Percentiles rank a stretch among this genome's conserved stretches.
Evolutionary conservation across 2,329 filamentous ascomycete species (phyloP).

Genomic region (Arthrobotrys iridis): DNA sequence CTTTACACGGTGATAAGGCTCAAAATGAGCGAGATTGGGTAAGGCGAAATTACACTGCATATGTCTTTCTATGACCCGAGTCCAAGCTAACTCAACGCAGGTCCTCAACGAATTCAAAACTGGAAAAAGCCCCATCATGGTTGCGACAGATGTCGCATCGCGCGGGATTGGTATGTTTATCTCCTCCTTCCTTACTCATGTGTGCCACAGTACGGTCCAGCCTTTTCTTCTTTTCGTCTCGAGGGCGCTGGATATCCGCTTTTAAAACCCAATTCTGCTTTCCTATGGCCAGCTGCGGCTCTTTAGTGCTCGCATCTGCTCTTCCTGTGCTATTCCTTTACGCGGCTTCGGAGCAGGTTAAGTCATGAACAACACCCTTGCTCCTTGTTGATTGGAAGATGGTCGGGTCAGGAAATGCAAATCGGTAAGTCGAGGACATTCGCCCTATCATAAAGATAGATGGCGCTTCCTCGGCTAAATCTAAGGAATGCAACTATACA

Average conservation of each 20-base stretch:
- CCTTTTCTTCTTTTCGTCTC: slow-evolving; percentile 38
- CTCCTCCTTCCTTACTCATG: slow-evolving; percentile 62
- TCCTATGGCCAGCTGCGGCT: slow-evolving; percentile 39
- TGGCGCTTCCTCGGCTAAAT: slow-evolving; percentile 53
- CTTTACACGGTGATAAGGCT: slow-evolving; percentile 92
- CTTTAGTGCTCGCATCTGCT: slow-evolving; percentile 34
- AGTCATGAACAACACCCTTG: slow-evolving; percentile 24
- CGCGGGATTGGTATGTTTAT: slow-evolving; percentile 96
- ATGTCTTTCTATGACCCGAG: neutral
- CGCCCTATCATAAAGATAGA: slow-evolving; percentile 53
- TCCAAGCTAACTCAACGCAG: slow-evolving; percentile 19
- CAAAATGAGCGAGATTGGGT: slow-evolving; percentile 90
- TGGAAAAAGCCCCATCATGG: slow-evolving; percentile 85
- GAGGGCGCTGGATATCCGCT: slow-evolving; percentile 51
- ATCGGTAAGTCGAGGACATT: slow-evolving; percentile 54
- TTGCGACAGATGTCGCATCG: slow-evolving; percentile 94
- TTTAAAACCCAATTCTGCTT: slow-evolving; percentile 52
- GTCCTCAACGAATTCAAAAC: slow-evolving; percentile 91
- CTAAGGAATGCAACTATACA: slow-evolving; percentile 51
- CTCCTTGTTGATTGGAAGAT: slow-evolving; percentile 36
- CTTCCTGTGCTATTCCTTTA: slow-evolving; percentile 26
- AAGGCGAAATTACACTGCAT: neutral
- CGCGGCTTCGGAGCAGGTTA: slow-evolving; percentile 39
- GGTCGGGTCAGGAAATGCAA: slow-evolving; percentile 49
- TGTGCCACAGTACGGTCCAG: slow-evolving; percentile 53